These are phyloP conservation scores for Penicillium oxalicum DNA, from an alignment of 2,329 filamentous ascomycete species.

Conservation along the genomic window DNA sequence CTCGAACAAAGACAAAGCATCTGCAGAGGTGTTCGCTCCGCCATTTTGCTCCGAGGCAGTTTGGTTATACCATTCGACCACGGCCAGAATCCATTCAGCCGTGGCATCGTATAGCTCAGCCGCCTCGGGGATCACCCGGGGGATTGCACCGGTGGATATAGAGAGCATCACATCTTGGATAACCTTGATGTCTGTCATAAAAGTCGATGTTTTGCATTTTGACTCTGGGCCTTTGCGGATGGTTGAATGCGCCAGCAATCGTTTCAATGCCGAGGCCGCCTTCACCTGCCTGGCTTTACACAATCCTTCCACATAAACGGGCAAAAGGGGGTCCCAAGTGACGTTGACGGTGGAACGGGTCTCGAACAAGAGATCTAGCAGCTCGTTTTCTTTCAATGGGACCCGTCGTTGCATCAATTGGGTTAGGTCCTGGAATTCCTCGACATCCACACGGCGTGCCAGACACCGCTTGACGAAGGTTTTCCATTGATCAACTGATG, in stretches of 20 bases:
- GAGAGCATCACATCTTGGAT: constrained; percentile 39
- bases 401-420: constrained; percentile 28
- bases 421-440: constrained; percentile 35
- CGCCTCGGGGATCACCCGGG: constrained; percentile 27
- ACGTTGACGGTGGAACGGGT: constrained; percentile 28
- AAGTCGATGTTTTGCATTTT: constrained; percentile 22
- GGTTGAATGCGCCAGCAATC: constrained; percentile 33
- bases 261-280: constrained; percentile 29
- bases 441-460: constrained; percentile 32
- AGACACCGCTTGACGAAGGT: constrained; percentile 34
- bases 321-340: constrained; percentile 40
- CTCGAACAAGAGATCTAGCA: constrained; percentile 33
- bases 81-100: constrained; percentile 36
- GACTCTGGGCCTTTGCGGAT: constrained; percentile 15
- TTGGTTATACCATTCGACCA: constrained; percentile 32
- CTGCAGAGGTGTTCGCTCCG: constrained; percentile 31
- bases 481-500: constrained; percentile 33
- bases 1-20: constrained; percentile 38
- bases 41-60: constrained; percentile 22
- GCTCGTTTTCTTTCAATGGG: constrained; percentile 27
- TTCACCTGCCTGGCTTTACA: constrained; percentile 31
- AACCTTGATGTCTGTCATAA: constrained; percentile 40
- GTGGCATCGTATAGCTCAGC: constrained; percentile 29
- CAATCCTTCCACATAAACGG: constrained; percentile 36
- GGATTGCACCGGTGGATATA: constrained; percentile 31